These are phyloP conservation scores for Micractinium conductrix DNA, from an alignment of 139 green algal genomes.

Conservation along the genomic window DNA sequence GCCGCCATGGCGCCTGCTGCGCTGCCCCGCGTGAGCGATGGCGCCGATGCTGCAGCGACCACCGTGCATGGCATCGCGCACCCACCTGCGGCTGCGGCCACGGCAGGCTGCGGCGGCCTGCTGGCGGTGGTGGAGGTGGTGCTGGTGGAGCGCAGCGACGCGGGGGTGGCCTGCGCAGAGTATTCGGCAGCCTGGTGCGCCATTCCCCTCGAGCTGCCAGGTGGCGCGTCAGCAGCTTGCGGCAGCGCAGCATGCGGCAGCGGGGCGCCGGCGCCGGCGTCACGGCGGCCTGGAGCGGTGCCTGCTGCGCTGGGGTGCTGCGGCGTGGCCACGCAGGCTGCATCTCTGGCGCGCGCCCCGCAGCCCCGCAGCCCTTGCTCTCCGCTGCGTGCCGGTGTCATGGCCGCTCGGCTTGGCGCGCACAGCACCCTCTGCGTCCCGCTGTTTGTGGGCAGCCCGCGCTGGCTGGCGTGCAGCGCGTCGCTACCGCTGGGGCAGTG, in stretches of 20 bases:
- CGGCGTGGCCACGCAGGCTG: no score
- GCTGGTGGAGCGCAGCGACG: conserved; percentile 55
- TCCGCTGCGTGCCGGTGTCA: background rate
- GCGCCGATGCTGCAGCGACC: no score
- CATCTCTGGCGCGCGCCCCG: no score
- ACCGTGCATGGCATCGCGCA: no score
- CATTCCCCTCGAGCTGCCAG: conserved; percentile 61
- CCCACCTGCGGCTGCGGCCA: background rate
- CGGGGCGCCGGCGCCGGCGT: background rate
- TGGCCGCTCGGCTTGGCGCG: background rate
- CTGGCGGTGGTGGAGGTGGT: conserved; percentile 69
- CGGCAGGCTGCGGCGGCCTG: conserved; percentile 23
- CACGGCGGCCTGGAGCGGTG: background rate
- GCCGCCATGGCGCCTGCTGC: background rate
- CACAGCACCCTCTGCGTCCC: conserved; percentile 34
- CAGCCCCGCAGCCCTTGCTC: background rate
- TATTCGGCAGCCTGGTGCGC: conserved; percentile 69
- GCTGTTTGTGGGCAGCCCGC: conserved; percentile 64
- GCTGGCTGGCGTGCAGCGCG: conserved; percentile 62
- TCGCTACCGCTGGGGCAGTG: background rate
- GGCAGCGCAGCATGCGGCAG: background rate
- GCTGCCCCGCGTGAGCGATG: no score
- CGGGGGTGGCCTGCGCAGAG: conserved; percentile 51
- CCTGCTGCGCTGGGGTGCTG: background rate
- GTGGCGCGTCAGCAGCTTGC: background rate